These are phyloP conservation scores for Rhizopogon vesiculosus DNA, from an alignment of 768 basidiomycete genomes.

Conservation along the genomic window DNA sequence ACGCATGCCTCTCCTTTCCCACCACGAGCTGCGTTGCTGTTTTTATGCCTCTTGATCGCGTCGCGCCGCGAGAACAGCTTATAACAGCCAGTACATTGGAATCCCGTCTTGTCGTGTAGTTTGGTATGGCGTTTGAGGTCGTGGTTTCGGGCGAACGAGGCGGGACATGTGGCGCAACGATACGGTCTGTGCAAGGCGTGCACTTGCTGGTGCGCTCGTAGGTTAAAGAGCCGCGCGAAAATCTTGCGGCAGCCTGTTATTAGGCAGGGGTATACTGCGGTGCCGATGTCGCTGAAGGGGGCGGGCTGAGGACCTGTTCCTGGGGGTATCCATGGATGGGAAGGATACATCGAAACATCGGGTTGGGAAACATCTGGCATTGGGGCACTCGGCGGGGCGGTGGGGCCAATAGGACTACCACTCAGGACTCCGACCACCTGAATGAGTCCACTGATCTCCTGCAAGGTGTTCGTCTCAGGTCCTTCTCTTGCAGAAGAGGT, in stretches of 20 bases:
- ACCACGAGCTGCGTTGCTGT: constrained; percentile 48
- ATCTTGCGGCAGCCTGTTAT: constrained; percentile 58
- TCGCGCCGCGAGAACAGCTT: constrained; percentile 76
- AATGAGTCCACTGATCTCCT: constrained; percentile 77
- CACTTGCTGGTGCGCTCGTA: constrained; percentile 67
- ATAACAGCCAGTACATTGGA: constrained; percentile 68
- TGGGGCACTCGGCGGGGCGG: constrained; percentile 26
- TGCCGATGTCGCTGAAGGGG: constrained; percentile 49
- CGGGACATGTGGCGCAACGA: constrained; percentile 60
- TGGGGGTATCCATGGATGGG: constrained; percentile 26
- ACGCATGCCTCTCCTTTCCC: constrained; percentile 49
- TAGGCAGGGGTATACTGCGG: constrained; percentile 80
- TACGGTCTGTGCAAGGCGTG: constrained; percentile 65
- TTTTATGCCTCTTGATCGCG: constrained; percentile 76
- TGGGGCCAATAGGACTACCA: constrained; percentile 60
- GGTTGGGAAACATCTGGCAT: constrained; percentile 10
- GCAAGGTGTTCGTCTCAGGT: constrained; percentile 50
- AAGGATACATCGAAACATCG: constrained; percentile 29
- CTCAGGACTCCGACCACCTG: constrained; percentile 80
- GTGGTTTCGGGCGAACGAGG: constrained; percentile 74
- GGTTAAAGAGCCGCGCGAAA: constrained; percentile 63
- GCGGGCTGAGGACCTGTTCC: constrained; percentile 17
- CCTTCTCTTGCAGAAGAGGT: constrained; percentile 58
- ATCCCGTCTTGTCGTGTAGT: constrained; percentile 68
- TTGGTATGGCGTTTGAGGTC: constrained; percentile 76